Percentiles rank a stretch among this genome's conserved stretches.
Conservation (phyloP, 192 early-diverging fungal genomes). For the Ambispora gerdemannii region DNA sequence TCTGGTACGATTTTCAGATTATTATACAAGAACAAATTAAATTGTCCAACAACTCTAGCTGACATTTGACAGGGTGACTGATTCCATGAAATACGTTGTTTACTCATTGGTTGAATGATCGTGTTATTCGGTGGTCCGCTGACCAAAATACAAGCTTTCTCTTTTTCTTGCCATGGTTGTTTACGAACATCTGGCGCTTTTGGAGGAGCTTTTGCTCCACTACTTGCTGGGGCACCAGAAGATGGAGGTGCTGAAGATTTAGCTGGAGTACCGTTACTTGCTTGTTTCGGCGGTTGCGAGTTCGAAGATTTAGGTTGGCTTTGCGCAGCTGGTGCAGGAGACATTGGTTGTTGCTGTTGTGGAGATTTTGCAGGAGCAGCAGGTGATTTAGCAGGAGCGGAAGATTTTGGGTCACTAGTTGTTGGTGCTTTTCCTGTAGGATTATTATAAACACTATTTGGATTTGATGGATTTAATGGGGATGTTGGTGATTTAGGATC, state of each 20-base stretch:
- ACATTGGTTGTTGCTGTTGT: background rate
- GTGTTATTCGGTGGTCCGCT: constrained; percentile 8
- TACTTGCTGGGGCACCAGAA: background rate
- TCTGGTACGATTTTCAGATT: background rate
- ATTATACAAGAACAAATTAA: constrained; percentile 7
- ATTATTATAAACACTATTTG: background rate
- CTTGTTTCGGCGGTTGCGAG: no score
- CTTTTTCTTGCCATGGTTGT: constrained; percentile 16
- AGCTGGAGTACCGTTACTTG: background rate
- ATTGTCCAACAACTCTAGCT: background rate
- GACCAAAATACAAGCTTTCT: constrained; percentile 3
- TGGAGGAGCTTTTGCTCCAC: background rate
- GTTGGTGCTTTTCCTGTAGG: background rate
- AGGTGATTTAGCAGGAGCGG: no score
- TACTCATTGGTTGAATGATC: background rate
- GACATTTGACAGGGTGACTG: constrained; percentile 19
- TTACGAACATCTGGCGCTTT: background rate
- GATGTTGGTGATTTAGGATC: background rate
- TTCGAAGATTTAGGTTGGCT: background rate
- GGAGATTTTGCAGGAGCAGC: no score
- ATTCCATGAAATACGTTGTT: constrained; percentile 28
- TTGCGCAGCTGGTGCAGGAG: background rate
- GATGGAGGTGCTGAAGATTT: background rate
- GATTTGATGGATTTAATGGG: background rate
- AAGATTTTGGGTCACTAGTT: no score